Conservation (phyloP, 768 basidiomycete genomes). For the Suillus weaverae region DNA sequence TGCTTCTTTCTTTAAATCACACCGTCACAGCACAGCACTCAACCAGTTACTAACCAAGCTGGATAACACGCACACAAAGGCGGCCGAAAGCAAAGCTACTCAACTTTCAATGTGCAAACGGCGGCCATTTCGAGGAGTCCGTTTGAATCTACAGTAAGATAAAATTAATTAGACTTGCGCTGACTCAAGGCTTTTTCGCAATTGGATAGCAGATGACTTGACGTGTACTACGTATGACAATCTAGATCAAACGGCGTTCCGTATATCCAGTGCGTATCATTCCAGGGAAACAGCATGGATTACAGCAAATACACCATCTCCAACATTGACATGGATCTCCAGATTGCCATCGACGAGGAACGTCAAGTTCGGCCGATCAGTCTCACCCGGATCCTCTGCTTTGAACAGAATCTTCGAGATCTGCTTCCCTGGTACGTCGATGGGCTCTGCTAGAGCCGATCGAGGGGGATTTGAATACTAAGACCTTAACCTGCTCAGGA, state of each 20-base stretch:
- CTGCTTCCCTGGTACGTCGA: slow-evolving; percentile 45
- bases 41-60: too few relatives aligned
- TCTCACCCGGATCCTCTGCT: slow-evolving; percentile 32
- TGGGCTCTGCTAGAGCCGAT: slow-evolving; percentile 63
- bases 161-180: background rate
- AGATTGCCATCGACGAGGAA: too few relatives aligned
- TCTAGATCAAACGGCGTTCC: background rate
- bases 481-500: slow-evolving; percentile 84
- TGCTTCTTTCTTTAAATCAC: slow-evolving; percentile 1
- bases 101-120: background rate
- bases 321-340: too few relatives aligned
- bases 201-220: background rate
- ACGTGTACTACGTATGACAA: background rate
- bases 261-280: background rate
- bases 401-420: slow-evolving; percentile 42
- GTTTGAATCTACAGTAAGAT: background rate
- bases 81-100: background rate
- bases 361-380: too few relatives aligned
- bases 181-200: background rate
- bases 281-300: background rate
- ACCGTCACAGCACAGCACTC: background rate
- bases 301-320: too few relatives aligned
- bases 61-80: background rate
- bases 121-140: background rate
- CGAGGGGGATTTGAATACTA: slow-evolving; percentile 66